phyloP scores from a whole-genome alignment of 352 stramenopile genomes.

The Pythium periplocum region DNA sequence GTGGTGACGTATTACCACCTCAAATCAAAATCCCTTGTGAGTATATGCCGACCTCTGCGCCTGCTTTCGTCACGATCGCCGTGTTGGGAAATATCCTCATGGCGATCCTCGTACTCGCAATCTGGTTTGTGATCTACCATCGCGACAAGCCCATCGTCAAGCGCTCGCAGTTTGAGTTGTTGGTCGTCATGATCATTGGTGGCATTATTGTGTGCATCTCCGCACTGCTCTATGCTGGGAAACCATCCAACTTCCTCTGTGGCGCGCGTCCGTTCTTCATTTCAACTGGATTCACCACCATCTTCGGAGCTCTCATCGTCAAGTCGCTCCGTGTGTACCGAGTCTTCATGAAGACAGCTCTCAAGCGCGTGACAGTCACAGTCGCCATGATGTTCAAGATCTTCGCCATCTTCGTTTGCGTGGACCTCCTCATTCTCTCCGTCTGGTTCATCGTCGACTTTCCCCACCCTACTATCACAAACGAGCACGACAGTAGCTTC shows the following conservation, averaged over 20 bases:
- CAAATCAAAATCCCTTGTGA: conserved; percentile 25
- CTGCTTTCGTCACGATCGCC: conserved; percentile 9
- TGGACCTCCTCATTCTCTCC: conserved; percentile 23
- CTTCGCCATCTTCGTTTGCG: conserved; percentile 8
- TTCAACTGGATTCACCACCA: conserved; percentile 22
- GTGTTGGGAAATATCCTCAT: conserved; percentile 14
- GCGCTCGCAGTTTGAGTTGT: conserved; percentile 31
- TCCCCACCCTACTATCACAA: conserved; percentile 11
- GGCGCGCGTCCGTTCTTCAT: conserved; percentile 16
- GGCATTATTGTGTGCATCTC: conserved; percentile 22
- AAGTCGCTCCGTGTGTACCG: conserved; percentile 38
- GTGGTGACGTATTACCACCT: conserved; percentile 17
- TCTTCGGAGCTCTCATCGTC: conserved; percentile 26
- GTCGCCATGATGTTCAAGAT: conserved; percentile 17
- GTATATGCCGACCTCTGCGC: conserved; percentile 22
- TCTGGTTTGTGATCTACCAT: conserved; percentile 21
- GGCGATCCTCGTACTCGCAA: conserved; percentile 4
- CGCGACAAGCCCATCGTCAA: conserved; percentile 30
- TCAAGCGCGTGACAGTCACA: conserved; percentile 23
- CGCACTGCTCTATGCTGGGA: conserved; percentile 15
- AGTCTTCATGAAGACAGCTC: conserved; percentile 22
- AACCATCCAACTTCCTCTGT: conserved; percentile 16
- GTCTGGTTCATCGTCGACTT: conserved; percentile 23
- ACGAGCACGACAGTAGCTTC: conserved; percentile 7
- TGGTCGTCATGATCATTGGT: conserved; percentile 22